A percentile compares a stretch with the other conserved stretches of the same genome.
These are phyloP conservation scores for Mycosphaerella sp. DNA, from an alignment of 2,329 filamentous ascomycete species.

Conservation along the genomic window DNA sequence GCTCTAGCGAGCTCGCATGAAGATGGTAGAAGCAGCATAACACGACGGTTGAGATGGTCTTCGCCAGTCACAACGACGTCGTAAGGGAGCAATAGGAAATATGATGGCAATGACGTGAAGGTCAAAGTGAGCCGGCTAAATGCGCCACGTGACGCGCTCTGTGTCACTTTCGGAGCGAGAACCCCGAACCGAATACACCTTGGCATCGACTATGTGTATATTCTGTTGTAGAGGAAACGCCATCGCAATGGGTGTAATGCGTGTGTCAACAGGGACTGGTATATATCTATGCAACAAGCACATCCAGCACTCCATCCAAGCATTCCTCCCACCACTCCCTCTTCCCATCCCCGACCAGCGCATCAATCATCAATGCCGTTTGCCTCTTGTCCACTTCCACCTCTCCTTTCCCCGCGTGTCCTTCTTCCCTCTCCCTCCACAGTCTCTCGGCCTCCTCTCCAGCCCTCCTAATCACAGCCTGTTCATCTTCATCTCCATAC, in stretches of 20 bases:
- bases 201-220: background rate
- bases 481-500: slow-evolving; percentile 46
- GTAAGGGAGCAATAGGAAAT: too few relatives aligned
- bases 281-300: slow-evolving; percentile 11
- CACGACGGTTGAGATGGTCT: background rate
- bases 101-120: too few relatives aligned
- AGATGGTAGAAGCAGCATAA: background rate
- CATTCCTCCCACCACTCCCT: slow-evolving; percentile 19
- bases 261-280: background rate
- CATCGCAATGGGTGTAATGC: background rate
- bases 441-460: slow-evolving; percentile 39
- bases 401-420: slow-evolving; percentile 22
- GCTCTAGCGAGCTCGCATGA: background rate
- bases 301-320: slow-evolving; percentile 18
- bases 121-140: background rate
- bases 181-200: background rate
- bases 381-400: background rate
- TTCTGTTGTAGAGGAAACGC: too few relatives aligned
- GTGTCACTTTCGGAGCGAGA: background rate
- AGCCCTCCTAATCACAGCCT: slow-evolving; percentile 37
- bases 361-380: slow-evolving; percentile 17
- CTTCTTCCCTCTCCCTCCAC: slow-evolving; percentile 41
- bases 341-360: slow-evolving; percentile 17
- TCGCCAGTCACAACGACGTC: too few relatives aligned
- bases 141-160: background rate